phyloP scores from a whole-genome alignment of 2,329 filamentous ascomycete genomes.

The Apiospora kogelbergensis region DNA sequence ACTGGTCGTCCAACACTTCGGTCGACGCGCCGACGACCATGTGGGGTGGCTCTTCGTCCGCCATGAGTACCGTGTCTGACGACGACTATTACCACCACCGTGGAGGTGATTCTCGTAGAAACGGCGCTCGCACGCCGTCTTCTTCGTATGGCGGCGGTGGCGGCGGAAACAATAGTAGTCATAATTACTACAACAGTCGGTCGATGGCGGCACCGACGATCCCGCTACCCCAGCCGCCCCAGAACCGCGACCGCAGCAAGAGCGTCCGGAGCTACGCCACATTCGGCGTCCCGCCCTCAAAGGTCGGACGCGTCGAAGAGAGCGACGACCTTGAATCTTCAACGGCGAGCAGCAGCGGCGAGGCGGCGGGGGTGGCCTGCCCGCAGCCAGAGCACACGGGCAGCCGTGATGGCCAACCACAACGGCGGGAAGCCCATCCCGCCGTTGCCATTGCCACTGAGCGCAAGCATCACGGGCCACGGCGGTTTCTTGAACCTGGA shows the following conservation, averaged over 20 bases:
- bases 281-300: conserved; percentile 18
- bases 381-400: background rate
- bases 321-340: background rate
- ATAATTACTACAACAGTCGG: background rate
- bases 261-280: conserved; percentile 25
- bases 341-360: conserved; percentile 18
- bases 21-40: conserved; percentile 20
- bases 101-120: background rate
- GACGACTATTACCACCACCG: conserved; percentile 17
- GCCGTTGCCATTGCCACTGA: conserved; percentile 21
- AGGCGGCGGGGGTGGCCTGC: conserved; percentile 15
- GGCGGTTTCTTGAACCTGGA: conserved; percentile 22
- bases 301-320: conserved; percentile 12
- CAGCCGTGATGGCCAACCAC: background rate
- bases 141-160: conserved; percentile 11
- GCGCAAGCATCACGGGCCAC: conserved; percentile 17
- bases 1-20: conserved; percentile 17
- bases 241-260: conserved; percentile 9
- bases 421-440: conserved; percentile 12
- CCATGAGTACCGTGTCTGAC: conserved; percentile 28
- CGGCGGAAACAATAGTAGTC: conserved; percentile 11
- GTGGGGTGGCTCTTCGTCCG: conserved; percentile 27
- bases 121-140: conserved; percentile 16
- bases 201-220: conserved; percentile 9
- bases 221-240: background rate